Percentiles rank a stretch among this genome's conserved stretches.
phyloP scores from a whole-genome alignment of 1,139 yeast species.

The Wickerhamomyces sp. region DNA sequence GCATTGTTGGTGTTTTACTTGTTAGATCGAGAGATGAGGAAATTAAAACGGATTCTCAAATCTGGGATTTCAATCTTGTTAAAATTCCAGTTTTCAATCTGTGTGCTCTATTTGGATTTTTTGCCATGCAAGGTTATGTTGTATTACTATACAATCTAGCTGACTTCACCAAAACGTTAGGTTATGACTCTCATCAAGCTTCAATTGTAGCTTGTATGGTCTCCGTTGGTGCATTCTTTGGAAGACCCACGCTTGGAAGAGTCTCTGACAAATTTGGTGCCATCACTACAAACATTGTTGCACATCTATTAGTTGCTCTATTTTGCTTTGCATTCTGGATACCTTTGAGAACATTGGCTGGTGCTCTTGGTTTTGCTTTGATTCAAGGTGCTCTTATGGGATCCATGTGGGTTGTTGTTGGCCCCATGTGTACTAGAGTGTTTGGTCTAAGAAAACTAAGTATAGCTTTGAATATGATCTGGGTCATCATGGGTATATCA shows the following conservation, averaged over 20 bases:
- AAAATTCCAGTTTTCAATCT: constrained; percentile 35
- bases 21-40: constrained; percentile 28
- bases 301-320: constrained; percentile 25
- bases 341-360: constrained; percentile 46
- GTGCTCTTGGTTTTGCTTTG: constrained; percentile 40
- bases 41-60: constrained; percentile 9
- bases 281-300: constrained; percentile 36
- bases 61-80: constrained; percentile 16
- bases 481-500: constrained; percentile 40
- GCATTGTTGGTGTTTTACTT: constrained; percentile 31
- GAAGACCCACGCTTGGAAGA: constrained; percentile 53
- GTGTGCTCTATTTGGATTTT: constrained; percentile 43
- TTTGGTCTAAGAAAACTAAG: neutral
- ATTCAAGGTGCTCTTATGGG: constrained; percentile 46
- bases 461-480: constrained; percentile 12
- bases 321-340: constrained; percentile 51
- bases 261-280: constrained; percentile 53
- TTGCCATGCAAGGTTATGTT: constrained; percentile 50
- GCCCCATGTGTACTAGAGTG: neutral
- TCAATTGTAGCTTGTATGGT: constrained; percentile 52
- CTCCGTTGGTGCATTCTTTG: constrained; percentile 53
- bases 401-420: constrained; percentile 16
- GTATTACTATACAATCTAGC: constrained; percentile 51
- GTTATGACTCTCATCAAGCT: constrained; percentile 48
- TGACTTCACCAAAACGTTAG: constrained; percentile 50